Evolutionary conservation across 768 basidiomycete genomes (phyloP), one percentile per base, ranked within the genome.

Genomic region (Termitomyces sp.): DNA sequence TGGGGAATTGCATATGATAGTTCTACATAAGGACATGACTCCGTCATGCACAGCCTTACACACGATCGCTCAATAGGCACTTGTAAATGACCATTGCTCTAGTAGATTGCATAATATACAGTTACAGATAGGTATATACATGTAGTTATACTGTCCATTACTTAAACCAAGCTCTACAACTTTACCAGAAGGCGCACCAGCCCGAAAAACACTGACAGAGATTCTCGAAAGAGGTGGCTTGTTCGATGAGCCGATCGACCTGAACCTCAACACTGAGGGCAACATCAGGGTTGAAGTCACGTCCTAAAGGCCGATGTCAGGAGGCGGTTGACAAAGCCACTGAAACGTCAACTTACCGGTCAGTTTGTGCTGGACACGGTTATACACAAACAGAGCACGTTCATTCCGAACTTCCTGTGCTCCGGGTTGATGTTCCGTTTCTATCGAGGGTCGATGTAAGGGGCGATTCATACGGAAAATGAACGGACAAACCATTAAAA

Each of bases 191-290:
- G 45, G 90, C 89, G 75, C 89, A 91, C 95, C 94, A 96, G 73
- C 95, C 95, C 63, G 94, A 92, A 79, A 96, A 97, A 69, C 94
- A 95, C 72, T 96, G 96, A 72, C 94, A 97, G 2, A 98, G 84
- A 72, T 98, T 97, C 74, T 98, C 96, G 48, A 98, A 73, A 15
- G 92, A 89, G 4, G 92, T 97, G 5, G 97, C 94, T 73, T 98
- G 94, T 64, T 88, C 83, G 64, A 99, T 98, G 57, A 99, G 79
- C 72, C 91, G 90, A 69, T 95, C 92, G 13, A 99, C 97, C 73
- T 99, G 97, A 11, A 79, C 84, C 28, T 81, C 76, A n/a, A 98
- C 91, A 9, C 81, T 76, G 51, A 98, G 80, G 1, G 81, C 78
- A 51, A 86, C 76, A 5, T 92, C 88, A 0, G 94, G 91, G 69